phyloP scores from a whole-genome alignment of 306 rosid species.

The Vigna unguiculata region DNA sequence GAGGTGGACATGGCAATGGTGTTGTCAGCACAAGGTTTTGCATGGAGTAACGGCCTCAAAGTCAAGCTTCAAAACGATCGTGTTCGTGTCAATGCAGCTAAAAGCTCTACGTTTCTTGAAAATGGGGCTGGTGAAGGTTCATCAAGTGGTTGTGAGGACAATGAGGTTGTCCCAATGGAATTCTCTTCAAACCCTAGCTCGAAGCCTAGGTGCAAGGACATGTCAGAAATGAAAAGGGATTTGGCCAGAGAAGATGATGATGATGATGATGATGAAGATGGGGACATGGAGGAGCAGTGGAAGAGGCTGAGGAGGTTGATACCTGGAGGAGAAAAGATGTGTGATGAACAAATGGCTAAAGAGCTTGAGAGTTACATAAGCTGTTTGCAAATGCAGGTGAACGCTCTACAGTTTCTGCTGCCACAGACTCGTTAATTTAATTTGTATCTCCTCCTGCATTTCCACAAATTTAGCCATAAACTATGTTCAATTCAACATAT shows the following conservation, averaged over 20 bases:
- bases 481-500: constrained; percentile 20
- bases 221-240: constrained; percentile 25
- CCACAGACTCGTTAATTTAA: constrained; percentile 41
- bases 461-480: constrained; percentile 13
- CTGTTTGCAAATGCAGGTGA: constrained; percentile 77
- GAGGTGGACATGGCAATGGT: constrained; percentile 85
- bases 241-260: constrained; percentile 3
- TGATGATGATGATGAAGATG: constrained; percentile 43
- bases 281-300: constrained; percentile 28
- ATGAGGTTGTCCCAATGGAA: constrained; percentile 5
- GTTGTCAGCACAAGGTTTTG: constrained; percentile 60
- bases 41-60: constrained; percentile 70
- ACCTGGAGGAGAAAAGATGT: constrained; percentile 70
- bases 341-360: constrained; percentile 53
- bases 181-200: constrained; percentile 40
- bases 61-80: constrained; percentile 50
- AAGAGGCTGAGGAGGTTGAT: constrained; percentile 51
- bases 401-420: constrained; percentile 63
- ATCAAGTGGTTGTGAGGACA: constrained; percentile 14
- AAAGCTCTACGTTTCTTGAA: constrained; percentile 2
- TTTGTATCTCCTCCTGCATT: constrained; percentile 7
- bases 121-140: constrained; percentile 7
- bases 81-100: constrained; percentile 22
- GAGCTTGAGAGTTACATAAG: constrained; percentile 65
- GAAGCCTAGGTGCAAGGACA: background rate